Percentiles rank a stretch among this genome's conserved stretches.
Conservation (phyloP, 1,284 basidiomycete species). For the Tylopilus sp. region DNA sequence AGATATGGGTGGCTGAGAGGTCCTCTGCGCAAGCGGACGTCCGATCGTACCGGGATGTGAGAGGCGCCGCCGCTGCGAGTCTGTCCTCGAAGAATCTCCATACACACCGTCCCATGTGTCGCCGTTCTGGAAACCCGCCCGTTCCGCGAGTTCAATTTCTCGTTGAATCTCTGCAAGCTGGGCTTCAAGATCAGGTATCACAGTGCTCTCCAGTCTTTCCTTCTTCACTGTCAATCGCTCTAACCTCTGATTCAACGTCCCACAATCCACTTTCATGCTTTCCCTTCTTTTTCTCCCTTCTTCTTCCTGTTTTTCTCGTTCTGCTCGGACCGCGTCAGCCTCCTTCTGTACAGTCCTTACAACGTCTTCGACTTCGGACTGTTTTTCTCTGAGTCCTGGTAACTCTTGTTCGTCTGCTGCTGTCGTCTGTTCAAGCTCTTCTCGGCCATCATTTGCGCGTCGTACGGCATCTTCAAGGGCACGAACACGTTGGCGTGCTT, state of each 20-base stretch:
- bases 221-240: constrained; percentile 54
- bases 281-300: constrained; percentile 61
- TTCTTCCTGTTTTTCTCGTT: constrained; percentile 54
- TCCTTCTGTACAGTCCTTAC: constrained; percentile 39
- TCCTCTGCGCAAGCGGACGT: constrained; percentile 19
- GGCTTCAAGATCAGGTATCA: constrained; percentile 54
- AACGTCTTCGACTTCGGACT: constrained; percentile 46
- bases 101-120: constrained; percentile 20
- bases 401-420: constrained; percentile 52
- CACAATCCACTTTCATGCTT: constrained; percentile 48
- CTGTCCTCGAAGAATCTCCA: constrained; percentile 15
- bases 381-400: constrained; percentile 50
- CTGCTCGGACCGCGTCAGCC: constrained; percentile 42
- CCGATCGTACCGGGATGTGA: constrained; percentile 33
- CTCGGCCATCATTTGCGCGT: constrained; percentile 58
- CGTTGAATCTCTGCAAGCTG: constrained; percentile 49
- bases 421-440: constrained; percentile 53
- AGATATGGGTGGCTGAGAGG: constrained; percentile 23
- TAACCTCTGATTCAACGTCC: constrained; percentile 46
- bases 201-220: constrained; percentile 51
- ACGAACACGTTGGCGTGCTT: constrained; percentile 71
- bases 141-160: constrained; percentile 48
- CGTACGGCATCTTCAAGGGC: constrained; percentile 77
- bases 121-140: constrained; percentile 14
- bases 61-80: constrained; percentile 24